These are phyloP conservation scores for Botryobasidium botryosum DNA, from an alignment of 768 basidiomycete species.

Conservation along the genomic window DNA sequence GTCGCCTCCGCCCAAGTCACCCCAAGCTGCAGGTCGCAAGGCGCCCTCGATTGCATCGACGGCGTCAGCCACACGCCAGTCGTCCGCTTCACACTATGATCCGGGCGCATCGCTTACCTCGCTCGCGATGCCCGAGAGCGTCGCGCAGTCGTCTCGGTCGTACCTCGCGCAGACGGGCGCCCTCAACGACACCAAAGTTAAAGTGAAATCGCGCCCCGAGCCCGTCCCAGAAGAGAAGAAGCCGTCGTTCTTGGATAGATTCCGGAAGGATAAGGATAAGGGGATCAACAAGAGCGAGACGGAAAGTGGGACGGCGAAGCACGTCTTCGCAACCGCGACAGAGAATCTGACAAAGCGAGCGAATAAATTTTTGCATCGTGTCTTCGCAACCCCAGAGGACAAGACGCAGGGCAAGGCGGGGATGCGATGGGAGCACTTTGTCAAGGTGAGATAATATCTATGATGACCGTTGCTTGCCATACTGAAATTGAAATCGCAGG, in stretches of 20 bases:
- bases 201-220: conserved; percentile 54
- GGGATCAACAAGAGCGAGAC: no score
- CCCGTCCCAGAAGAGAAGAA: conserved; percentile 21
- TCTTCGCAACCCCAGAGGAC: conserved; percentile 39
- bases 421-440: conserved; percentile 68
- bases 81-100: neutral
- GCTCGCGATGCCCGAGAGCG: conserved; percentile 27
- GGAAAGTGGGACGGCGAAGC: conserved; percentile 41
- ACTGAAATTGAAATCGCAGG: conserved; percentile 22
- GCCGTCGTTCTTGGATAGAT: neutral
- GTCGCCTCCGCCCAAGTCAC: no score
- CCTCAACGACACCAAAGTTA: conserved; percentile 32
- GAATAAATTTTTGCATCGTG: conserved; percentile 41
- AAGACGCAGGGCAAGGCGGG: conserved; percentile 35
- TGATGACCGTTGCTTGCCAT: conserved; percentile 2
- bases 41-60: no score
- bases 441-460: conserved; percentile 32
- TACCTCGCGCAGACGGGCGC: conserved; percentile 42
- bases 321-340: no score
- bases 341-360: conserved; percentile 33
- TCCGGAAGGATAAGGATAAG: conserved; percentile 24
- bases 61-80: neutral
- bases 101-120: conserved; percentile 13
- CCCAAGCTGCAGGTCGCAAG: no score
- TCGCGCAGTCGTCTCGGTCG: conserved; percentile 52